Percentiles rank a stretch among this genome's conserved stretches.
These are phyloP conservation scores for Inga oerstediana DNA, from an alignment of 306 rosid genomes.

Conservation along the genomic window DNA sequence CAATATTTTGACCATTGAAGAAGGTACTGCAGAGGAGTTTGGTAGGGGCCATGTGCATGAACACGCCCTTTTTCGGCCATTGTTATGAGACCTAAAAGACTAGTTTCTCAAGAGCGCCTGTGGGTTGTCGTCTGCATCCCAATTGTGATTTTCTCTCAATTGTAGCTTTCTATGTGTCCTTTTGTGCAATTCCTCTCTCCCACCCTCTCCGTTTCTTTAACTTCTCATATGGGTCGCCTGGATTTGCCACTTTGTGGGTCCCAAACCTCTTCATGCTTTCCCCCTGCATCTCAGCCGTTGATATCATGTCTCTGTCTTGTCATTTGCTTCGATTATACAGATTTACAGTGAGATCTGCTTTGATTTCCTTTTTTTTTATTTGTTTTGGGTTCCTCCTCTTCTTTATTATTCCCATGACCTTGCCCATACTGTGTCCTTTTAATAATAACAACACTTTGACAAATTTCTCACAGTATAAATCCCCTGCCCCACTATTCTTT, in stretches of 20 bases:
- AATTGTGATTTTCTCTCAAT: slow-evolving; percentile 17
- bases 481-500: not conserved
- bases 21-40: not conserved
- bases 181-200: not conserved
- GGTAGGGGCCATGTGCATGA: slow-evolving; percentile 22
- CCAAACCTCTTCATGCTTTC: not conserved
- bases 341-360: slow-evolving; percentile 20
- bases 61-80: slow-evolving; percentile 26
- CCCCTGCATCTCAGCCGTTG: slow-evolving; percentile 20
- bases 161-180: slow-evolving; percentile 24
- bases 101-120: slow-evolving; percentile 31
- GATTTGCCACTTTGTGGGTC: slow-evolving; percentile 52
- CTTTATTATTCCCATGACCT: slow-evolving; percentile 22
- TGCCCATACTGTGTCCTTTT: slow-evolving; percentile 42
- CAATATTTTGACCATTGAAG: not conserved
- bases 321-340: slow-evolving; percentile 32
- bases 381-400: not conserved
- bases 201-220: not conserved
- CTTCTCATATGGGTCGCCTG: slow-evolving; percentile 20
- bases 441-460: not conserved
- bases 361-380: not conserved
- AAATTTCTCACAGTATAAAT: not conserved
- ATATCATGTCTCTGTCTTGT: slow-evolving; percentile 29
- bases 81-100: slow-evolving; percentile 24
- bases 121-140: slow-evolving; percentile 39